Base-by-base conservation (phyloP, 164 flowering plant genomes). In the Umbilicus rupestris region DNA sequence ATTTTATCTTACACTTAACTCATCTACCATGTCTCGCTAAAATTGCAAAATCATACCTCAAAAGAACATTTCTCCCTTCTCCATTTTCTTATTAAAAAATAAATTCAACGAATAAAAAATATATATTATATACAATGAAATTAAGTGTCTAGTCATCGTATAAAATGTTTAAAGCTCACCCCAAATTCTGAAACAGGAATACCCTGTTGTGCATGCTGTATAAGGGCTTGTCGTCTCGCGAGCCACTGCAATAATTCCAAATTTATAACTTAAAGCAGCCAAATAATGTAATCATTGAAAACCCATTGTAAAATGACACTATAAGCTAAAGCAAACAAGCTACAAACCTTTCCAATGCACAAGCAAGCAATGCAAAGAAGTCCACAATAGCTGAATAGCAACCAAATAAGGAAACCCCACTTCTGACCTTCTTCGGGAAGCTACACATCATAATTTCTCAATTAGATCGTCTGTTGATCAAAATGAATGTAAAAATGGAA, bases 371-470 rank as follows among this genome's bases (percentile, higher is more conserved):
- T 80, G 79, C 85, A 85, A 72, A 84, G 65, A 35, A 95, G 97
- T 57, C 92, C 97, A 77, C 96, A 95, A 72, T 92, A 92, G 80
- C 99, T 92, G 79, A 90, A 90, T 73, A 92, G 85, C 74, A 95
- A 72, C 97, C 99, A 92, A 71, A 95, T 88, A 31, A 95, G 86
- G 76, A 95, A 95, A 49, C 97, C 99, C 96, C 94, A 90, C 71
- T 95, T 92, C 73, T 92, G 99, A 73, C 99, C 99, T 64, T 92
- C 94, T 81, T 85, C 91, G 12, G 97, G 99, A 78, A 95, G 76
- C 99, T 95, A 28, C 33, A 28, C 33, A 55, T 26, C 19, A 28
- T 28, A 55, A 55, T 55, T 11, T 26, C 33, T 26, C 33, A 22
- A 12, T 57, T 58, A 41, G 15, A 7, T 60, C 28, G 55, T 19